Evolutionary conservation across 78 protist species (phyloP), one percentile per base, ranked within the genome.

Genomic region (Kipferlia bialata): DNA sequence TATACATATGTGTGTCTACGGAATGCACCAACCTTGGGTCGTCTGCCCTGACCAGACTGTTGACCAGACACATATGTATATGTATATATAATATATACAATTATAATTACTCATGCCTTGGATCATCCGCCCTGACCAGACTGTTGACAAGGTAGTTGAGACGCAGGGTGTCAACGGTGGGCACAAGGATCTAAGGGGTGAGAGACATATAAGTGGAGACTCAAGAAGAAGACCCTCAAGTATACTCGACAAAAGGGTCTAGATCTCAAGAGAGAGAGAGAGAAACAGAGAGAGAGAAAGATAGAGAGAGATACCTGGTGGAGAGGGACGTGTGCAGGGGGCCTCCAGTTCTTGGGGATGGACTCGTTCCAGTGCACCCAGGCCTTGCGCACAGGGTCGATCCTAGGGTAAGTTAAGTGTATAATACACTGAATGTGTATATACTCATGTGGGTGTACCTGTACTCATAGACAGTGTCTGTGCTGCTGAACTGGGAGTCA

Each of bases 111-210:
- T 87, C 54, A 88, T 88, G 38, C 57, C 57, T 24, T 53, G 22
- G 22, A 22, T 53, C 22, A 3, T 61, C 38, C n/a, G 57, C 58
- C 20, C 53, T n/a, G 17, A 74, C 53, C 38, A 89, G 66, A 12
- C 33, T 31, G 34, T 59, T 2, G 20, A 77, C 29, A 20, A 83
- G 38, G 63, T 36, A 81, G 55, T 59, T 2, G 70, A 71, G 31
- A 31, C 89, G 73, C 32, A 74, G 66, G 28, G 89, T 82, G 77
- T 89, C 90, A 34, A 84, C 77, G 28, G 88, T 84, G 24, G 93
- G 93, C 55, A 89, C 90, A 33, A 82, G 38, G 54, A 89, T 60
- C 56, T 54, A 33, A 2, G 56, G 29, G 70, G 53, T 22, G 15
- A 29, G 10, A 10, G 54, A 24, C 57, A 53, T 53, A 22, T 22